phyloP scores from a whole-genome alignment of 257 asterid genomes.

The Cynanchum wilfordii region DNA sequence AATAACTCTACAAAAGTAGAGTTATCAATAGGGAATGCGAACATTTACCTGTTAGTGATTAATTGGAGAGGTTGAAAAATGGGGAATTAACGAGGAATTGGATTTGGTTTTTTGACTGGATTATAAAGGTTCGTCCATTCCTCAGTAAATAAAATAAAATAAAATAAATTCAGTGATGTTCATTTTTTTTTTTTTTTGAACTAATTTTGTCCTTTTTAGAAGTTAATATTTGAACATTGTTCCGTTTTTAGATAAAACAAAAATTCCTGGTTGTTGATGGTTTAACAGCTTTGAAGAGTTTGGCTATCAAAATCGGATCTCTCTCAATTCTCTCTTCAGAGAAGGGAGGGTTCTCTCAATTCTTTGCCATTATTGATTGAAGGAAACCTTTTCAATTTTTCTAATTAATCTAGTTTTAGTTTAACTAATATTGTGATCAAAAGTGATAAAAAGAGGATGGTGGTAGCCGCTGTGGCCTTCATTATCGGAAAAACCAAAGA shows the following conservation, averaged over 20 bases:
- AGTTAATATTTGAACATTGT: background rate
- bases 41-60: constrained; percentile 38
- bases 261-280: background rate
- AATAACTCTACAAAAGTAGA: too few relatives aligned
- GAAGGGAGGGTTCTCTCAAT: constrained; percentile 16
- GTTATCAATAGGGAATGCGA: too few relatives aligned
- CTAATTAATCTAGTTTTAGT: background rate
- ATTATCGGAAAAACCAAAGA: too few relatives aligned
- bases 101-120: constrained; percentile 38
- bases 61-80: constrained; percentile 31
- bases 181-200: background rate
- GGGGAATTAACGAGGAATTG: too few relatives aligned
- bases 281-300: constrained; percentile 11
- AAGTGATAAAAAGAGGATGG: too few relatives aligned
- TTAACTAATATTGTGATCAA: too few relatives aligned
- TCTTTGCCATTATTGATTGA: constrained; percentile 3
- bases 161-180: constrained; percentile 7
- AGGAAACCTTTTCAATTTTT: background rate
- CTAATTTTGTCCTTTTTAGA: background rate
- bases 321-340: constrained; percentile 14
- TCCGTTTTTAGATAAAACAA: too few relatives aligned
- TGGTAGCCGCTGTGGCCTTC: too few relatives aligned
- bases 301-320: background rate
- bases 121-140: constrained; percentile 33
- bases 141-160: background rate